Conservation (phyloP, 2,329 filamentous ascomycete genomes). For the Madurella fahalii region DNA sequence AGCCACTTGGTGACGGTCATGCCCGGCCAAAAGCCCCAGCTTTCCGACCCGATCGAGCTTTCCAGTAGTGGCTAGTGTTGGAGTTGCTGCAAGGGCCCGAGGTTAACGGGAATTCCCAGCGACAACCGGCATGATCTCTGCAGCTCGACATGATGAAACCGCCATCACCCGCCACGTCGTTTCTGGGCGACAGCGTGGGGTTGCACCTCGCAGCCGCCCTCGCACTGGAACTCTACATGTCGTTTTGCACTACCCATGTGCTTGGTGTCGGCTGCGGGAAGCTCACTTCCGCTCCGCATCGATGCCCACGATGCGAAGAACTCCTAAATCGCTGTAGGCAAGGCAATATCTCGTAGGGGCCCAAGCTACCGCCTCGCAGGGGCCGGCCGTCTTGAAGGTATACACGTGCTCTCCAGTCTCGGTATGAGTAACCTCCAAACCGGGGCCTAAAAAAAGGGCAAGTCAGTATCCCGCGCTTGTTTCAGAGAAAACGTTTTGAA, state of each 20-base stretch:
- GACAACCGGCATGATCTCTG: not conserved
- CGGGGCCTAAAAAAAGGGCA: constrained; percentile 41
- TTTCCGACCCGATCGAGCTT: not conserved
- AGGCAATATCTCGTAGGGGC: constrained; percentile 70
- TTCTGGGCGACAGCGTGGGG: not conserved
- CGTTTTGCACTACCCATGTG: not conserved
- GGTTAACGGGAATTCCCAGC: not conserved
- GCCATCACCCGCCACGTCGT: not conserved
- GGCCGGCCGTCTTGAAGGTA: constrained; percentile 63
- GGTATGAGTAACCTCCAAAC: constrained; percentile 65
- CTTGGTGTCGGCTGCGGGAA: not conserved
- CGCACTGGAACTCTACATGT: not conserved
- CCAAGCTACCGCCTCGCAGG: constrained; percentile 68
- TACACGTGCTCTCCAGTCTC: constrained; percentile 71
- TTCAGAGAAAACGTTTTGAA: not conserved
- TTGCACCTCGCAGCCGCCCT: not conserved
- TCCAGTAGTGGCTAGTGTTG: not conserved
- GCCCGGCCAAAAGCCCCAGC: not conserved
- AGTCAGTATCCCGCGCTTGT: constrained; percentile 16
- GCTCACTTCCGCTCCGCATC: constrained; percentile 44
- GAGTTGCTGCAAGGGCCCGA: not conserved
- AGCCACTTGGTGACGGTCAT: not conserved
- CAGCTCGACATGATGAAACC: not conserved
- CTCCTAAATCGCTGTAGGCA: constrained; percentile 67
- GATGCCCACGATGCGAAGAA: constrained; percentile 64